Evolutionary conservation across 805 yeast species (phyloP).

Genomic region (Yamadazyma takamatsuzukensis): DNA sequence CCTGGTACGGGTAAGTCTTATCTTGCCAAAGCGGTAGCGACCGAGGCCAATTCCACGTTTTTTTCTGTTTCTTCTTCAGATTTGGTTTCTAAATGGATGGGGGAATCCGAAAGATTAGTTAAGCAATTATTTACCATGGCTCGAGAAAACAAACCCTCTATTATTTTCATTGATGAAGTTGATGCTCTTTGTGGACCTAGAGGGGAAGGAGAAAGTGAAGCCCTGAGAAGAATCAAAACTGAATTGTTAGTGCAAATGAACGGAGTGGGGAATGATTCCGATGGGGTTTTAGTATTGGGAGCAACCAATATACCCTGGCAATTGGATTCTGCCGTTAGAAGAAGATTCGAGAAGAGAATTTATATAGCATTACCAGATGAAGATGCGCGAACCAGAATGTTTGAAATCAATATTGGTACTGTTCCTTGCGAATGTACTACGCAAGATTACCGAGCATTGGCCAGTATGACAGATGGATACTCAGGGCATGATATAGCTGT

Average conservation of each 20-base stretch:
- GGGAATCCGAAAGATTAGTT: conserved; percentile 94
- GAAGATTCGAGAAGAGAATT: conserved; percentile 93
- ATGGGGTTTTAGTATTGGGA: conserved; percentile 90
- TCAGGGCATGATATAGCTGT: conserved; percentile 97
- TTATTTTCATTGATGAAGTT: conserved; percentile 95
- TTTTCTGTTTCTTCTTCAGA: conserved; percentile 96
- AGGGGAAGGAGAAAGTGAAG: conserved; percentile 97
- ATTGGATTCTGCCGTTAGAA: conserved; percentile 92
- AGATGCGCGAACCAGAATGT: conserved; percentile 91
- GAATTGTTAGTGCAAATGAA: conserved; percentile 97
- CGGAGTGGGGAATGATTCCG: conserved; percentile 94
- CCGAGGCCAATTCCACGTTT: conserved; percentile 96
- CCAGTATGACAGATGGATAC: conserved; percentile 94
- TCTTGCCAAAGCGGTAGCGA: conserved; percentile 96
- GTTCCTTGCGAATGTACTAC: conserved; percentile 77
- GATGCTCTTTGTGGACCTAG: conserved; percentile 98
- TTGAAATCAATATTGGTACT: conserved; percentile 85
- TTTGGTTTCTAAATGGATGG: conserved; percentile 98
- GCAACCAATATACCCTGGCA: conserved; percentile 99
- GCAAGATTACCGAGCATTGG: conserved; percentile 73
- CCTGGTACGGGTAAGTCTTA: conserved; percentile 99
- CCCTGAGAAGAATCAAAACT: conserved; percentile 92
- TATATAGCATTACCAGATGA: conserved; percentile 92
- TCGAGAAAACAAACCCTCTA: conserved; percentile 91
- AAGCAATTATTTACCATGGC: conserved; percentile 96